A percentile compares a stretch with the other conserved stretches of the same genome.
Evolutionary conservation across 2,329 filamentous ascomycete genomes (phyloP).

Genomic region (Pseudogymnoascus sp.): DNA sequence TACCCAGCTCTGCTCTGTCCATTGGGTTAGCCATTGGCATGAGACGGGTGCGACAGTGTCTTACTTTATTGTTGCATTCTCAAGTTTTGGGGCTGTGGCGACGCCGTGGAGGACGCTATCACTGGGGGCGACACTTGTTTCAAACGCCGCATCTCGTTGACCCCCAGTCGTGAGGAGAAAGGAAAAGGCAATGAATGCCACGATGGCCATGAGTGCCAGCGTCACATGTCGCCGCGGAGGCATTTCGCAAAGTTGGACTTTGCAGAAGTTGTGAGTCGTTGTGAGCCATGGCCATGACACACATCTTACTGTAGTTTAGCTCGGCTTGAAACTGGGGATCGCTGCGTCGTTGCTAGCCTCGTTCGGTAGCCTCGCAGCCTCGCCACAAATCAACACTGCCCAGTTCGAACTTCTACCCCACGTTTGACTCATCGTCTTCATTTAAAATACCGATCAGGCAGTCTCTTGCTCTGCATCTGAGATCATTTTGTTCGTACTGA

Average conservation of each 20-base stretch:
- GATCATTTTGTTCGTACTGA: background rate
- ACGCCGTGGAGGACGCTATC: conserved; percentile 52
- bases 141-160: conserved; percentile 16
- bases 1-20: conserved; percentile 48
- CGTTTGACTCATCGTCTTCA: conserved; percentile 2
- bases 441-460: background rate
- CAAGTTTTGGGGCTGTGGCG: conserved; percentile 71
- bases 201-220: conserved; percentile 45
- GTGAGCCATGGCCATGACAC: background rate
- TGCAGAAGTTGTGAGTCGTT: conserved; percentile 6
- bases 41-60: conserved; percentile 18
- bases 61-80: conserved; percentile 73
- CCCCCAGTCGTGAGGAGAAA: conserved; percentile 40
- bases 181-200: conserved; percentile 51
- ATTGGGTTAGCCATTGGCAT: background rate
- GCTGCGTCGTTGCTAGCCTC: background rate
- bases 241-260: conserved; percentile 18
- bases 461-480: background rate
- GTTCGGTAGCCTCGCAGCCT: conserved; percentile 6
- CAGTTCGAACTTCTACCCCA: conserved; percentile 4
- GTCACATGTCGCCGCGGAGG: conserved; percentile 38
- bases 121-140: conserved; percentile 13
- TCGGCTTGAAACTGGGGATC: background rate
- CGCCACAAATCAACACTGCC: conserved; percentile 6
- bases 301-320: background rate